A percentile compares a stretch with the other conserved stretches of the same genome.
Conservation (phyloP, 2,329 filamentous ascomycete genomes). For the Scedosporium minutisporum region DNA sequence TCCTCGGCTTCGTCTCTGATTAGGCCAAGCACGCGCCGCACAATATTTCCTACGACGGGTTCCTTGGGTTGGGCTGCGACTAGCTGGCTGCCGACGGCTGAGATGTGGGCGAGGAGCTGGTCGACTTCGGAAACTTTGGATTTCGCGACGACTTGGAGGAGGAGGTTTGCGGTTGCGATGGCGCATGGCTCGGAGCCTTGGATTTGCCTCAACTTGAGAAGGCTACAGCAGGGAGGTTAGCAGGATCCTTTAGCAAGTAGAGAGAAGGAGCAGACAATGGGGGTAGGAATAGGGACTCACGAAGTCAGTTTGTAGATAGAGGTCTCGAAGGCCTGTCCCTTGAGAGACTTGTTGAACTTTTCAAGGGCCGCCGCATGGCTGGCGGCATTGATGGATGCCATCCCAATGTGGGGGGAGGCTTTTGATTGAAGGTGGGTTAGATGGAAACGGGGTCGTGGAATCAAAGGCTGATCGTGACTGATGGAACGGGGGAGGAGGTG, state of each 20-base stretch:
- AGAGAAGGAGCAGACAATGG: neutral
- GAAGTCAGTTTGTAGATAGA: conserved; percentile 78
- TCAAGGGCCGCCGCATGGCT: conserved; percentile 58
- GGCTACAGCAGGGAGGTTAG: conserved; percentile 36
- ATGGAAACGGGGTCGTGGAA: no score
- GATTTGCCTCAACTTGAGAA: conserved; percentile 87
- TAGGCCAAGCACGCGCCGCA: conserved; percentile 77
- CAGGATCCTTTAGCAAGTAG: no score
- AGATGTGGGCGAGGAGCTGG: conserved; percentile 70
- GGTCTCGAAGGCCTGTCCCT: conserved; percentile 63
- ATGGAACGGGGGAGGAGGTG: no score
- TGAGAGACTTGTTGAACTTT: conserved; percentile 71
- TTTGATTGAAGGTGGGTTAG: neutral
- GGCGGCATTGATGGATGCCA: conserved; percentile 2
- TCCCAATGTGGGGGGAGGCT: conserved; percentile 1
- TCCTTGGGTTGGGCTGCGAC: conserved; percentile 80
- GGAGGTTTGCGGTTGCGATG: conserved; percentile 79
- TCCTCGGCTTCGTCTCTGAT: conserved; percentile 87
- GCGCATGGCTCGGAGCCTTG: conserved; percentile 80
- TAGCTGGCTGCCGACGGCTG: conserved; percentile 66
- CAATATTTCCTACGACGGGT: conserved; percentile 88
- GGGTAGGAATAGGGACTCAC: conserved; percentile 37
- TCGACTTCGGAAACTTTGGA: conserved; percentile 70
- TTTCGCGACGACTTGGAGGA: conserved; percentile 76
- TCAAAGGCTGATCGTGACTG: no score